Evolutionary conservation across 2,329 filamentous ascomycete genomes (phyloP).

Genomic region (Fusarium sp.): DNA sequence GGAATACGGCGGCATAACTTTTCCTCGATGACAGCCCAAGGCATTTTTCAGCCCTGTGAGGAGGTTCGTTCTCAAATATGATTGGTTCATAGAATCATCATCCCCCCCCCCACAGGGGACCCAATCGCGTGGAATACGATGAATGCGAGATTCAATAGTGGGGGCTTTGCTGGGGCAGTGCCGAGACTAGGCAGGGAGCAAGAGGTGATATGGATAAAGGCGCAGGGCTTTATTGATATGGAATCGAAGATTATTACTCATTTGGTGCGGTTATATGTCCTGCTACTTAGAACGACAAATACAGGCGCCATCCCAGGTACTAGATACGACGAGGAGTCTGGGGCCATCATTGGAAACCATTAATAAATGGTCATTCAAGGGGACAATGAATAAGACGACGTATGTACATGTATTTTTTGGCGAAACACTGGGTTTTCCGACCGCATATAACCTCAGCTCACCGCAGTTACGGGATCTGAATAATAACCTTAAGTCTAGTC

Average conservation of each 20-base stretch:
- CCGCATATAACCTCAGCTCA: too few species aligned
- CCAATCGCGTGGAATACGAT: constrained; percentile 45
- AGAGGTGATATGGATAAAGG: not conserved
- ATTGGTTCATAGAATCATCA: constrained; percentile 29
- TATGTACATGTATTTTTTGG: too few species aligned
- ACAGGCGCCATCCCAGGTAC: too few species aligned
- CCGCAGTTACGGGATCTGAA: too few species aligned
- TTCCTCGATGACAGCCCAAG: constrained; percentile 17
- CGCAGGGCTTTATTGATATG: not conserved
- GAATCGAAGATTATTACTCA: not conserved
- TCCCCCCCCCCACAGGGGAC: constrained; percentile 10
- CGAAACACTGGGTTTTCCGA: too few species aligned
- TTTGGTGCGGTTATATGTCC: too few species aligned
- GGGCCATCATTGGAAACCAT: too few species aligned
- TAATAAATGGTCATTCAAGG: too few species aligned
- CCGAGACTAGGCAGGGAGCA: not conserved
- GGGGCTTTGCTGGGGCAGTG: constrained; percentile 33
- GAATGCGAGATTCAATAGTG: constrained; percentile 48
- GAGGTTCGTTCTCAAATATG: not conserved
- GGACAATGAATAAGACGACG: too few species aligned
- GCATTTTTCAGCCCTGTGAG: constrained; percentile 30
- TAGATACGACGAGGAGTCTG: too few species aligned
- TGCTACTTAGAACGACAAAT: too few species aligned
- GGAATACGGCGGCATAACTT: constrained; percentile 31
- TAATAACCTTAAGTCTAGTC: too few species aligned